A percentile compares a stretch with the other conserved stretches of the same genome.
Evolutionary conservation across 257 asterid genomes (phyloP).

Genomic region (Buddleja alternifolia): DNA sequence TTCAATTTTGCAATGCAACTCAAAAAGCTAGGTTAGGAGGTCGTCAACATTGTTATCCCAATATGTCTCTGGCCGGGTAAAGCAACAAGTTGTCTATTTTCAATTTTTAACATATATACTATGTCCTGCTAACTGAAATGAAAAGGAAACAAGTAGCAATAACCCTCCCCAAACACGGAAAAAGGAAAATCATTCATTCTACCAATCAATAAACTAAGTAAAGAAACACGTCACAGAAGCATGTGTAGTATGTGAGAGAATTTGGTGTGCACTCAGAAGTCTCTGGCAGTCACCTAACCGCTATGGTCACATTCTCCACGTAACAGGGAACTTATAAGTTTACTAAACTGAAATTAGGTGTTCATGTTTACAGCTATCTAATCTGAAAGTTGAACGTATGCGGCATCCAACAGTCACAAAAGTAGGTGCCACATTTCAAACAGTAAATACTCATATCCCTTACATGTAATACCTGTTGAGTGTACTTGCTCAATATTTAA

Average conservation of each 20-base stretch:
- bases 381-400: neutral
- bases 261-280: neutral
- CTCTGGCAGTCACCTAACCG: conserved; percentile 12
- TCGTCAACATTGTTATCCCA: neutral
- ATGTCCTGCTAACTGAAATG: neutral
- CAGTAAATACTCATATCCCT: neutral
- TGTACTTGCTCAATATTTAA: too few relatives aligned
- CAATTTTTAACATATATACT: neutral
- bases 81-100: conserved; percentile 1
- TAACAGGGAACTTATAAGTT: neutral
- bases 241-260: neutral
- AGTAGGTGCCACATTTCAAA: neutral
- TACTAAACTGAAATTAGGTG: neutral
- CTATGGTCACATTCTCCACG: neutral
- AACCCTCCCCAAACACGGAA: neutral
- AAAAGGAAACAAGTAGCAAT: neutral
- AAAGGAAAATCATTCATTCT: neutral
- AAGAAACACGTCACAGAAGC: neutral
- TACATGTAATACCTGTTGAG: neutral
- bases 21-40: conserved; percentile 7
- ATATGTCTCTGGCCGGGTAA: neutral
- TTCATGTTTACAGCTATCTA: conserved; percentile 13
- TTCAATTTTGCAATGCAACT: neutral
- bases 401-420: conserved; percentile 11
- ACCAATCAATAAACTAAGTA: too few relatives aligned